A percentile compares a stretch with the other conserved stretches of the same genome.
Evolutionary conservation across 1,284 basidiomycete genomes (phyloP).

Genomic region (Fistulinella staudtii): DNA sequence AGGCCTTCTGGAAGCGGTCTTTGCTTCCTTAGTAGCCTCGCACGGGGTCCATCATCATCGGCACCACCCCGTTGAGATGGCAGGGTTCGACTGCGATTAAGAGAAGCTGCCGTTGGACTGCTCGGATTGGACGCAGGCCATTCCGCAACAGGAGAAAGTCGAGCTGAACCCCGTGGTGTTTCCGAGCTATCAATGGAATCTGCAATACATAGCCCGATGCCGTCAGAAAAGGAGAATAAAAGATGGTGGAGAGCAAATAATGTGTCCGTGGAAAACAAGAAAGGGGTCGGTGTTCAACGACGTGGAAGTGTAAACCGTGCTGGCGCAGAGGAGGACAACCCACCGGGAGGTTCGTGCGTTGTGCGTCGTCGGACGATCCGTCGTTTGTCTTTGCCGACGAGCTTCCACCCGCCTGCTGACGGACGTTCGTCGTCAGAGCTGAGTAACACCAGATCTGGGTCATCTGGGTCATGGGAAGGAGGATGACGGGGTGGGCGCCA

Average conservation of each 20-base stretch:
- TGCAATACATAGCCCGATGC: conserved; percentile 7
- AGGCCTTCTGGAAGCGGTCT: conserved; percentile 32
- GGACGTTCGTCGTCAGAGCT: conserved; percentile 46
- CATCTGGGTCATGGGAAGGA: conserved; percentile 22
- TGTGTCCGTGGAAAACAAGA: conserved; percentile 1
- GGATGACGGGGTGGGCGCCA: conserved; percentile 23
- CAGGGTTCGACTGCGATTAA: conserved; percentile 56
- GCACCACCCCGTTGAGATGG: conserved; percentile 39
- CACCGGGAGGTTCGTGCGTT: conserved; percentile 52
- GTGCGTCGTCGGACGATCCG: conserved; percentile 52
- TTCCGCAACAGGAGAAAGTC: conserved; percentile 44
- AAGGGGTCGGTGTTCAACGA: conserved; percentile 26
- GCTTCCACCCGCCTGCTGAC: conserved; percentile 44
- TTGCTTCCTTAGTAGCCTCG: conserved; percentile 48
- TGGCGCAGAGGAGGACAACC: conserved; percentile 37
- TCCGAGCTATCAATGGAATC: conserved; percentile 18
- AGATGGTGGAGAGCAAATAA: conserved; percentile 2
- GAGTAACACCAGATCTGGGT: conserved; percentile 37
- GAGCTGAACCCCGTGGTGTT: conserved; percentile 25
- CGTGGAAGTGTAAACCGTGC: conserved; percentile 25
- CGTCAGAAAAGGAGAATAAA: conserved; percentile 8
- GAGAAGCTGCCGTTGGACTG: conserved; percentile 24
- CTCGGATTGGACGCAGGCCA: conserved; percentile 30
- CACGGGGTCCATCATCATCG: conserved; percentile 38
- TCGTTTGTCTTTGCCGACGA: conserved; percentile 40